Conservation (phyloP, 139 green algal genomes). For the Chlorella sp. region DNA sequence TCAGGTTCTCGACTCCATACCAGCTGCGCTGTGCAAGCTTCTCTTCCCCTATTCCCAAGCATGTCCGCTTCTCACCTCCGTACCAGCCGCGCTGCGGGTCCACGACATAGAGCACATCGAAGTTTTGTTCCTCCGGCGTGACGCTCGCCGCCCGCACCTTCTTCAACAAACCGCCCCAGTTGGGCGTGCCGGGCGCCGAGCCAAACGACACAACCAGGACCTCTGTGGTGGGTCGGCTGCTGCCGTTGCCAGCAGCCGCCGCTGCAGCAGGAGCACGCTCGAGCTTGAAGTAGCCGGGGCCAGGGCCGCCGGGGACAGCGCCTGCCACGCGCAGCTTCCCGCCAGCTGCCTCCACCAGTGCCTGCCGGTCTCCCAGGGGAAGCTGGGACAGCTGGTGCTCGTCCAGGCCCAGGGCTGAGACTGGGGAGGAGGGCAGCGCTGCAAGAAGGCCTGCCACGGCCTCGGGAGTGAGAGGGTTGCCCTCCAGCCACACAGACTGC, state of each 20-base stretch:
- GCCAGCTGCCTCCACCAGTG: constrained; percentile 14
- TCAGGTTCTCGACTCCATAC: too few species aligned
- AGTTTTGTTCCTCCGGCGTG: constrained; percentile 43
- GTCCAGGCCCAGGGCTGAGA: constrained; percentile 62
- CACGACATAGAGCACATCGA: constrained; percentile 90
- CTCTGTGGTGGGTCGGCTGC: constrained; percentile 10
- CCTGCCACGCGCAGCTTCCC: constrained; percentile 27
- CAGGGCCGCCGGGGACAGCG: constrained; percentile 24
- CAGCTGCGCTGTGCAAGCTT: background rate
- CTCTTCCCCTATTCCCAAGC: background rate
- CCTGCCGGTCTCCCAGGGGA: background rate
- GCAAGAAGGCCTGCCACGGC: constrained; percentile 47
- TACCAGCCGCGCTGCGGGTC: constrained; percentile 83
- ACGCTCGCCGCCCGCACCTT: constrained; percentile 48
- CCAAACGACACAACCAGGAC: constrained; percentile 94
- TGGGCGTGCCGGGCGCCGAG: constrained; percentile 91
- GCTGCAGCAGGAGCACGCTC: constrained; percentile 30
- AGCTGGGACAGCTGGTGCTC: constrained; percentile 26
- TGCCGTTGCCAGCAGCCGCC: constrained; percentile 31
- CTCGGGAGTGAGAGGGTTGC: constrained; percentile 68
- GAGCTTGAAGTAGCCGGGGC: constrained; percentile 89
- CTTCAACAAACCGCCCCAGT: constrained; percentile 89
- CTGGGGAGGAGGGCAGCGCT: background rate
- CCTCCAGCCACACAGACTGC: constrained; percentile 76
- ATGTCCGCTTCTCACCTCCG: constrained; percentile 36